Percentiles rank a stretch among this genome's conserved stretches.
These are phyloP conservation scores for Basipetospora sp. DNA, from an alignment of 2,329 filamentous ascomycete genomes.

Conservation along the genomic window DNA sequence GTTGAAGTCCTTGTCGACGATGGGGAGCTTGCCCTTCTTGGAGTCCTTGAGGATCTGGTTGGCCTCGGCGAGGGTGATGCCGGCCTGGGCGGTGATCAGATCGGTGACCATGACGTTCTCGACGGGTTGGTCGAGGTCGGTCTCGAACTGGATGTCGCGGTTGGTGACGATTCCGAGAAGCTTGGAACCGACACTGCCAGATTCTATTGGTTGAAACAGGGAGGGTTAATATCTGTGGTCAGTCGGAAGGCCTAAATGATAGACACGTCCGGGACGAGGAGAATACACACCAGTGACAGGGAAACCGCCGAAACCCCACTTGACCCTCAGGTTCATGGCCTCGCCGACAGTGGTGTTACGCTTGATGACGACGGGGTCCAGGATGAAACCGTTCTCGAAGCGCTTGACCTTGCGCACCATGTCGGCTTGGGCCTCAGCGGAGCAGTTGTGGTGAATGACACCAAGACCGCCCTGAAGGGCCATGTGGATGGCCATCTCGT, in stretches of 20 bases:
- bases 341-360: conserved; percentile 79
- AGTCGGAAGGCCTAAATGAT: too few species aligned
- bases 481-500: conserved; percentile 99
- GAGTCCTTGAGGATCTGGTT: conserved; percentile 87
- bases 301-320: conserved; percentile 97
- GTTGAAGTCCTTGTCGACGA: conserved; percentile 71
- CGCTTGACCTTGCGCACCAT: conserved; percentile 99
- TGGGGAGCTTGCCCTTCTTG: conserved; percentile 96
- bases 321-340: conserved; percentile 83
- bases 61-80: conserved; percentile 72
- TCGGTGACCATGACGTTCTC: conserved; percentile 91
- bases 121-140: conserved; percentile 55
- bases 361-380: conserved; percentile 84
- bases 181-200: conserved; percentile 84
- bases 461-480: conserved; percentile 75
- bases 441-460: conserved; percentile 99
- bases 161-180: conserved; percentile 95
- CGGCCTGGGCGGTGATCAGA: conserved; percentile 71
- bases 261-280: too few species aligned
- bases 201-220: conserved; percentile 48
- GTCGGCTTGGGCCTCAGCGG: conserved; percentile 88
- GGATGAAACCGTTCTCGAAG: conserved; percentile 97
- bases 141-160: conserved; percentile 94
- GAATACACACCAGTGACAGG: conserved; percentile 80
- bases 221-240: too few species aligned